phyloP scores from a whole-genome alignment of 2,329 filamentous ascomycete genomes.

The Boeremia lycopersici region DNA sequence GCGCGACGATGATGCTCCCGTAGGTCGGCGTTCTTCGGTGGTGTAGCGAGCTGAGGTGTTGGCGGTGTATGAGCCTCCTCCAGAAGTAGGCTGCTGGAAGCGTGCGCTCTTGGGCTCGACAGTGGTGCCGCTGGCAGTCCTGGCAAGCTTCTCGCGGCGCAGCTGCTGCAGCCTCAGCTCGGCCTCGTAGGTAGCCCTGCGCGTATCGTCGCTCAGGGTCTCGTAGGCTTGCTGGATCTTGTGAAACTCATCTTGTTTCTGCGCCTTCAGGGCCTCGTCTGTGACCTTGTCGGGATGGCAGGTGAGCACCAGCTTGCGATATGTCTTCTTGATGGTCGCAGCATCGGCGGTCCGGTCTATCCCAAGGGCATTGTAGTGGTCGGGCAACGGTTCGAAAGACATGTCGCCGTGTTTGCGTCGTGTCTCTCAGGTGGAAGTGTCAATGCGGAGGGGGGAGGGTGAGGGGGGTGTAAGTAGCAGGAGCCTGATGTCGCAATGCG shows the following conservation, averaged over 20 bases:
- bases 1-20: constrained; percentile 4
- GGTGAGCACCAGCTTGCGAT: constrained; percentile 85
- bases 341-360: constrained; percentile 73
- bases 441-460: neutral
- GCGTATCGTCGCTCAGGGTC: constrained; percentile 77
- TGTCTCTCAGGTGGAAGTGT: neutral
- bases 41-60: constrained; percentile 32
- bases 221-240: constrained; percentile 93
- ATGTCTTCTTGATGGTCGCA: constrained; percentile 74
- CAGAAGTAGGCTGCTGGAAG: constrained; percentile 31
- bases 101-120: constrained; percentile 40
- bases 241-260: constrained; percentile 88
- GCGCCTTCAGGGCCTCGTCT: constrained; percentile 74
- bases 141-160: constrained; percentile 60
- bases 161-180: constrained; percentile 70
- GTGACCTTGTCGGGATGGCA: constrained; percentile 93
- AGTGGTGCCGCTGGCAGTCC: constrained; percentile 29
- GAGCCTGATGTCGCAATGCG: constrained; percentile 12
- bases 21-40: constrained; percentile 43
- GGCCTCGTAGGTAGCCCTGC: constrained; percentile 78
- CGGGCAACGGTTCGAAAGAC: constrained; percentile 58
- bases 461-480: neutral
- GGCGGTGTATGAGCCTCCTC: constrained; percentile 30
- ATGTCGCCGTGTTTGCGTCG: constrained; percentile 37
- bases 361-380: constrained; percentile 81